phyloP scores from a whole-genome alignment of 176 grass and related monocot genomes.

The Carex pumila region DNA sequence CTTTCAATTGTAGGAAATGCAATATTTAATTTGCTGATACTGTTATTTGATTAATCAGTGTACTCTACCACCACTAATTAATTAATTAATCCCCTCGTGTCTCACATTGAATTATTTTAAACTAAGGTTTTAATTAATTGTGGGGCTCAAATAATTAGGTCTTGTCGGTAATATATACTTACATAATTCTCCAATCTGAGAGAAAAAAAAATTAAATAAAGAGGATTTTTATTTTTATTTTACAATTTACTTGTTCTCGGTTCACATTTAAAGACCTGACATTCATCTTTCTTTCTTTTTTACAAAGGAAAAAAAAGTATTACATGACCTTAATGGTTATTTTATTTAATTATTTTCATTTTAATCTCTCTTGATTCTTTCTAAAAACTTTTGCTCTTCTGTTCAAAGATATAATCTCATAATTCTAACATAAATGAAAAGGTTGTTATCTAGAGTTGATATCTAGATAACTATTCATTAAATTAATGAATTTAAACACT shows the following conservation, averaged over 20 bases:
- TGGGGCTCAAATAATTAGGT: not conserved
- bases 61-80: not conserved
- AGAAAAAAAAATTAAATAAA: not conserved
- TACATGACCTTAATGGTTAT: not conserved
- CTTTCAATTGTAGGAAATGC: not conserved
- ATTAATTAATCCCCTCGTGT: not conserved
- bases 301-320: no score
- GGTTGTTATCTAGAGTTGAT: no score
- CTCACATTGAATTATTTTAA: not conserved
- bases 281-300: no score
- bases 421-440: no score
- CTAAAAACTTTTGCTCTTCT: no score
- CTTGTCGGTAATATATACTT: not conserved
- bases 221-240: not conserved
- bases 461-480: no score
- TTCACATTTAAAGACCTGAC: not conserved
- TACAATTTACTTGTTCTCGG: not conserved
- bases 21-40: not conserved
- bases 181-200: not conserved
- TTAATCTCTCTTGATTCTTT: no score
- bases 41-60: not conserved
- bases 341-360: not conserved
- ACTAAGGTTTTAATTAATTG: not conserved
- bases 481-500: not conserved
- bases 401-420: no score